Evolutionary conservation across 2,329 filamentous ascomycete genomes (phyloP), one percentile per base, ranked within the genome.

Genomic region (Mycogone perniciosa): DNA sequence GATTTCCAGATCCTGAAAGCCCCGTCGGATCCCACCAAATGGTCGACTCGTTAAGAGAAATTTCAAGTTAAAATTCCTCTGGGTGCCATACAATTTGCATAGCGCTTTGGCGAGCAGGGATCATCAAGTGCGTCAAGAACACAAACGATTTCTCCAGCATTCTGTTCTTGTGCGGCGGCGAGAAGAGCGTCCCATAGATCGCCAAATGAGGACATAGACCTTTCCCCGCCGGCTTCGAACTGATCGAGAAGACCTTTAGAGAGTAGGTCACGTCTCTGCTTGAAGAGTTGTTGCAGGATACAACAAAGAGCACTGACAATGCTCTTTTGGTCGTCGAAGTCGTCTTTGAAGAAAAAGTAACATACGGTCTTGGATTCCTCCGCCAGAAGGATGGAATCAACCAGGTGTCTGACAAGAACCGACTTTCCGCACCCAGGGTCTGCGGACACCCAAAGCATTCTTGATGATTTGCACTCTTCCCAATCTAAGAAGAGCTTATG

Each of bases 311-410:
- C 71, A 33, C 31, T 54, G 10, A 48, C 53, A 2, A 56, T 31
- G 10, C 48, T 63, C 11, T 52, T 66, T 39, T 72, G 68, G 13
- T 70, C 63, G 3, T 64, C 59, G 31, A 64, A 65, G 31, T 72
- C 70, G 11, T 72, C 69, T 31, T 72, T 72, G 61, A 74, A 74
- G 56, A 74, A 75, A 58, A 72, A 75, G 46, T 73, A 74, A 44
- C 66, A 71, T 3, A 56, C 59, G 0, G 58, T 65, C 33, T 57
- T 59, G 2, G 48, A 43, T 0, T 7, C 2, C 50, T 33, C 57
- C 0, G 30, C 55, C 1, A 44, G 47, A 1, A 72, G 52, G 0
- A 64, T 46, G 0, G 59, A 20, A 29, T 74, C 68, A 0, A 68
- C 56, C 4, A 75, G 53, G 35, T 64, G 61, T 48, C 56, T 69